Evolutionary conservation across 345 rosid genomes (phyloP), one percentile per base, ranked within the genome.

Genomic region (Rhodamnia rubescens): DNA sequence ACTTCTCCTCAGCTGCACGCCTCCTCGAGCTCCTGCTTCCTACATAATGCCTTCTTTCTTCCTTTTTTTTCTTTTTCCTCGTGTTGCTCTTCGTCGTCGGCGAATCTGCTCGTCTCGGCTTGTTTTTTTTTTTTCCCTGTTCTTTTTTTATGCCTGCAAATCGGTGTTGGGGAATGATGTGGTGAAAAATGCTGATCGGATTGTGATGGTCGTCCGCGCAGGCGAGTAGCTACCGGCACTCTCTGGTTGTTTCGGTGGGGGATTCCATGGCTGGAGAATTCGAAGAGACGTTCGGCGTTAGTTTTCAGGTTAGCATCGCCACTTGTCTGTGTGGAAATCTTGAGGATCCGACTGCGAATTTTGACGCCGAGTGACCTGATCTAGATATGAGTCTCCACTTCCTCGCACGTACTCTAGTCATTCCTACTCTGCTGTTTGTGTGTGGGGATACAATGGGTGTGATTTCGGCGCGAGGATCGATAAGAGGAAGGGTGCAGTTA

Each of bases 181-280:
- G 86, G n/a, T 5, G 53, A 18, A 50, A 10, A 10, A 36, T 36
- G 52, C 13, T 81, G 83, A 53, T 85, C 59, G 80, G 82, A 64
- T 16, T 57, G 52, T 80, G 51, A 55, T n/a, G n/a, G 55, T 55
- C 82, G 24, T 11, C 50, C 49, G 64, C 51, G 86, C 88, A 84
- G 88, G 86, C 86, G 54, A 47, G 58, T 40, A 4, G 64, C 24
- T 16, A 16, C 75, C 44, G 24, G 78, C 44, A 9, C 42, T 27
- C 64, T 57, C 61, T 57, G 29, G n/a, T 20, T 15, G 74, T 16
- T 32, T 29, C 40, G 40, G 40, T 20, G 74, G 40, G 84, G 69
- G 83, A 22, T 84, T 82, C 53, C 85, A 95, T 95, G 99, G 93
- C 94, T 32, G 95, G 93, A 82, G 94, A 95, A 85, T 85, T 91